These are phyloP conservation scores for Monilinia vaccinii-corymbosi DNA, from an alignment of 2,329 filamentous ascomycete genomes.

Conservation along the genomic window DNA sequence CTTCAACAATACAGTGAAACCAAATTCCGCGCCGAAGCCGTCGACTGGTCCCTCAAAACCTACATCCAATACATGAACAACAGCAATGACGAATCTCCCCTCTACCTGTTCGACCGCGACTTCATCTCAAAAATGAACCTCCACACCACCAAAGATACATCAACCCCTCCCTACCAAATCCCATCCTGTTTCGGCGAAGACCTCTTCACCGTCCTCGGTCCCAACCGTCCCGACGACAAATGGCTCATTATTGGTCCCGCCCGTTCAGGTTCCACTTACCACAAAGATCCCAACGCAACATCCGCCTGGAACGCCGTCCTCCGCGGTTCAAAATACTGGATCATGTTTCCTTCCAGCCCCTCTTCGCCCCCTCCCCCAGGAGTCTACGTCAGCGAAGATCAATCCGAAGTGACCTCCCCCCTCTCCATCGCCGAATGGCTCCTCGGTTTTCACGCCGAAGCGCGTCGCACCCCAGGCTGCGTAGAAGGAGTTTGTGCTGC, in stretches of 20 bases:
- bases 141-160: conserved; percentile 42
- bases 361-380: conserved; percentile 55
- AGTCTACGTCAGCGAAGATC: conserved; percentile 81
- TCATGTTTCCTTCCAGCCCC: conserved; percentile 78
- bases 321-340: conserved; percentile 91
- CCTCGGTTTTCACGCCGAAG: conserved; percentile 78
- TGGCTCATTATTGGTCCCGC: conserved; percentile 90
- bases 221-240: conserved; percentile 73
- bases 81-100: conserved; percentile 74
- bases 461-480: conserved; percentile 66
- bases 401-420: conserved; percentile 87
- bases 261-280: conserved; percentile 85
- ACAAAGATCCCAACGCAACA: conserved; percentile 69
- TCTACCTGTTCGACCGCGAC: conserved; percentile 83
- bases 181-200: conserved; percentile 82
- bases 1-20: conserved; percentile 54
- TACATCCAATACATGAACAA: conserved; percentile 77
- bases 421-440: conserved; percentile 97
- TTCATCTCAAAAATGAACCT: conserved; percentile 84
- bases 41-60: conserved; percentile 79
- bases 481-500: conserved; percentile 74
- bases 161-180: conserved; percentile 55
- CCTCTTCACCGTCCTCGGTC: conserved; percentile 69
- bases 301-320: conserved; percentile 93
- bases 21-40: conserved; percentile 80